Evolutionary conservation across 495 filamentous ascomycete genomes (phyloP), one percentile per base, ranked within the genome.

Genomic region (Penicilliopsis zonata): DNA sequence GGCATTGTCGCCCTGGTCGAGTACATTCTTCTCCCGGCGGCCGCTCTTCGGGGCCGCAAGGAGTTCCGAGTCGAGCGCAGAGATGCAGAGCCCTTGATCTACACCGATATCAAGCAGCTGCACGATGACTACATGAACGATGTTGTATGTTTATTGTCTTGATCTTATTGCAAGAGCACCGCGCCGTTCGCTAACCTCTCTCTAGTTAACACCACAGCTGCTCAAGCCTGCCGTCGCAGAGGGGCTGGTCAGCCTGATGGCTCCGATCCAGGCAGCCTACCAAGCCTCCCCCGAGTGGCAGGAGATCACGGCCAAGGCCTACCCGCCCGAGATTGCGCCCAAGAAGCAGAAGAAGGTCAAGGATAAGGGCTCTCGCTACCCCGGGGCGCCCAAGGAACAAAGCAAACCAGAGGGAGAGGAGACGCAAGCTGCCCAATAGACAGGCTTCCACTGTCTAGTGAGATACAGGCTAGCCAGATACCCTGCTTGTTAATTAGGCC

Each of bases 1-100:
- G 90, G 90, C 9, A 50, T 96, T 5, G 54, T 94, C 9, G 70
- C 76, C 1, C 80, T 95, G 22, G 75, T 87, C 10, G 84, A 96
- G 51, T 82, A 70, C 38, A 80, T 95, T 12, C 61, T 96, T 2
- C 69, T 98, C 10, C 83, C 85, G 2, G 78, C 77, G 3, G 50
- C 72, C 8, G 49, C 52, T 15, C 47, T 64, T 4, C 43, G 42
- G 19, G 62, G 57, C 14, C 33, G 42, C 10, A 43, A 43, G 18
- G 50, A 59, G 28, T 67, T 67, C 50, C 38, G 36, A 0, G 59
- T 65, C 4, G 49, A 57, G 16, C 59, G 59, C 13, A 47, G 52
- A 41, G 80, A 78, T 28, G 63, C 58, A 25, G 86, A 92, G 38
- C 71, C 85, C 0, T 51, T 94, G 16, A 57, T 82, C 31, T 95